Evolutionary conservation across 1,284 basidiomycete species (phyloP).

Genomic region (Schizophyllum commune): DNA sequence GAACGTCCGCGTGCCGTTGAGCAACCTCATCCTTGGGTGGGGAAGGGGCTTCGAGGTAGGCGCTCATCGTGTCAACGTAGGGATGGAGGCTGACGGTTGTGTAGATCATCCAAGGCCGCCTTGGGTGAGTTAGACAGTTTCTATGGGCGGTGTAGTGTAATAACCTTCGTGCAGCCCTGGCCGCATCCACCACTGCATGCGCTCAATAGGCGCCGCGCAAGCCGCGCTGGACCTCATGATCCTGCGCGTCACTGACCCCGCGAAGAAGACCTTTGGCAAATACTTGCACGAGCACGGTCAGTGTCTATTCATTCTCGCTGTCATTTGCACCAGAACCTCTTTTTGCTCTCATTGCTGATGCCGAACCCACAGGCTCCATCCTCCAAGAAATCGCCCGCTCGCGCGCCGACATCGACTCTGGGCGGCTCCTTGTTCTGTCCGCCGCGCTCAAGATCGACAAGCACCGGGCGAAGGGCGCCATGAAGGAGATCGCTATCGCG

Average conservation of each 20-base stretch:
- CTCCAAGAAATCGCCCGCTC: slow-evolving; percentile 87
- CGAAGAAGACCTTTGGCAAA: slow-evolving; percentile 92
- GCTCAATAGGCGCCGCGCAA: slow-evolving; percentile 86
- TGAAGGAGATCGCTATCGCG: slow-evolving; percentile 96
- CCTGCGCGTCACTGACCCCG: slow-evolving; percentile 85
- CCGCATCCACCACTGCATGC: slow-evolving; percentile 98
- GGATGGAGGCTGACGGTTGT: no score
- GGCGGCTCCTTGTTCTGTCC: slow-evolving; percentile 82
- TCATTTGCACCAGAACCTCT: no score
- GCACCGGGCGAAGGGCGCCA: slow-evolving; percentile 84
- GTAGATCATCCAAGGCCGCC: slow-evolving; percentile 97
- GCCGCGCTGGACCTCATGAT: slow-evolving; percentile 85
- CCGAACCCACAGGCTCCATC: slow-evolving; percentile 60
- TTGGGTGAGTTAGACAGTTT: slow-evolving; percentile 54
- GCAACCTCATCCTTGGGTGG: slow-evolving; percentile 86
- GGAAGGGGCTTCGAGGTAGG: slow-evolving; percentile 84
- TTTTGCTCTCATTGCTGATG: neutral
- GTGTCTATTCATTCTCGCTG: slow-evolving; percentile 10
- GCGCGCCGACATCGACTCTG: slow-evolving; percentile 87
- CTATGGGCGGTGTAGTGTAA: slow-evolving; percentile 1
- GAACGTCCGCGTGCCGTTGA: slow-evolving; percentile 82
- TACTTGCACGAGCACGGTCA: slow-evolving; percentile 84
- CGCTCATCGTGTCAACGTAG: no score
- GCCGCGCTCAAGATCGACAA: slow-evolving; percentile 96
- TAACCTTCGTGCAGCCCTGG: slow-evolving; percentile 57